Conservation (phyloP, 441 rosid species). For the Mallotus japonicus region DNA sequence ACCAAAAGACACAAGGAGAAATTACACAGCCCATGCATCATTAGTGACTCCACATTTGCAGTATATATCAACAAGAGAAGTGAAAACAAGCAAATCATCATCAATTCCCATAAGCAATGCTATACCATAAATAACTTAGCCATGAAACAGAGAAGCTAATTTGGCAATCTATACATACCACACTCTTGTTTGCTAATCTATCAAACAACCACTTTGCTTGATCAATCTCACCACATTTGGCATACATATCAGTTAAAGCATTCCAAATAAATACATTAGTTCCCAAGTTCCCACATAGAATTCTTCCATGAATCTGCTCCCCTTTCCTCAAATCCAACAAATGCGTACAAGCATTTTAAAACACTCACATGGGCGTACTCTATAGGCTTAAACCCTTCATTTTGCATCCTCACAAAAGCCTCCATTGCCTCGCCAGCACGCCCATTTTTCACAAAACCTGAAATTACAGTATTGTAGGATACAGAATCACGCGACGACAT, state of each 20-base stretch:
- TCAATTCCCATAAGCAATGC: slow-evolving; percentile 38
- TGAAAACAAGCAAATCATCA: slow-evolving; percentile 54
- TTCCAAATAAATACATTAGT: slow-evolving; percentile 51
- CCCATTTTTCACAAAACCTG: slow-evolving; percentile 66
- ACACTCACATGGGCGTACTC: slow-evolving; percentile 75
- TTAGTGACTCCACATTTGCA: slow-evolving; percentile 72
- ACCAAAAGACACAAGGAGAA: slow-evolving; percentile 17
- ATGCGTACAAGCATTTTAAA: slow-evolving; percentile 63
- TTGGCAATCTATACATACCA: slow-evolving; percentile 41
- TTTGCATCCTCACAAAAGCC: slow-evolving; percentile 54
- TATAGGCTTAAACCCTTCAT: slow-evolving; percentile 49
- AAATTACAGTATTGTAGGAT: slow-evolving; percentile 77
- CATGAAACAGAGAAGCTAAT: slow-evolving; percentile 58
- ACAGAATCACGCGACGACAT: slow-evolving; percentile 55
- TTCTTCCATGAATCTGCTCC: slow-evolving; percentile 52
- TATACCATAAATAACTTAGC: slow-evolving; percentile 52
- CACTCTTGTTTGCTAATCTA: slow-evolving; percentile 48
- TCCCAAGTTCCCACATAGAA: slow-evolving; percentile 40
- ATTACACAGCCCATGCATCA: slow-evolving; percentile 39
- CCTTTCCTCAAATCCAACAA: slow-evolving; percentile 62
- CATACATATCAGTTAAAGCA: slow-evolving; percentile 72
- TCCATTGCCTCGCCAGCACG: slow-evolving; percentile 42
- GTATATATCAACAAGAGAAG: slow-evolving; percentile 76
- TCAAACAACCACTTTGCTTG: slow-evolving; percentile 63
- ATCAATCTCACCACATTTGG: slow-evolving; percentile 65